A percentile compares a stretch with the other conserved stretches of the same genome.
phyloP scores from a whole-genome alignment of 2,329 filamentous ascomycete genomes.

The Aspergillus hiratsukae region DNA sequence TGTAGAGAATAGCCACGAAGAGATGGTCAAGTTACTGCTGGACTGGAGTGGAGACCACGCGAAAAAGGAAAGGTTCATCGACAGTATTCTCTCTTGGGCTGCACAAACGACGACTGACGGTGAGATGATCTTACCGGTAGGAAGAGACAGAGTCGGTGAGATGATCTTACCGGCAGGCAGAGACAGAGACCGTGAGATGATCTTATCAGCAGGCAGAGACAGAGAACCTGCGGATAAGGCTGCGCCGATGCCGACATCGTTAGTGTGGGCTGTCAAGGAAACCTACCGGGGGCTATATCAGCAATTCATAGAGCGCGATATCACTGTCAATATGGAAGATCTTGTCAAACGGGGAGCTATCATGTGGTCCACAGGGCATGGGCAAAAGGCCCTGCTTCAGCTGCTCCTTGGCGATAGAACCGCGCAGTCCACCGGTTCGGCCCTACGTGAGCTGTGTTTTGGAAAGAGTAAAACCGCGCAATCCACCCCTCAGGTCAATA shows the following conservation, averaged over 20 bases:
- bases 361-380: neutral
- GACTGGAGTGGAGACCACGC: no score
- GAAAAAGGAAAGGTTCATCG: no score
- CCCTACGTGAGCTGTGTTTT: conserved; percentile 1
- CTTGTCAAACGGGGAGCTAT: neutral
- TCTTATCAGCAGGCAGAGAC: no score
- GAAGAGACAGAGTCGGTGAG: no score
- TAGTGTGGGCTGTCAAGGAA: conserved; percentile 7
- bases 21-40: no score
- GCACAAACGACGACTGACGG: no score
- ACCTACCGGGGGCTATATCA: neutral
- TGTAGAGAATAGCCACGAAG: no score
- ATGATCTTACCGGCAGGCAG: no score
- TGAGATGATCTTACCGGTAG: no score
- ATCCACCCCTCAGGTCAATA: neutral
- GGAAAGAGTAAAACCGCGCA: neutral
- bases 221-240: no score
- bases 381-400: neutral
- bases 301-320: neutral
- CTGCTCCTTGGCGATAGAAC: conserved; percentile 1
- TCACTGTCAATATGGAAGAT: neutral
- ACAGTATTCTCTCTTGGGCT: no score
- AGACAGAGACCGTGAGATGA: no score
- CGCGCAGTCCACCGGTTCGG: neutral
- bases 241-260: neutral